These are phyloP conservation scores for Rhodotorula toruloides DNA, from an alignment of 768 basidiomycete species.

Conservation along the genomic window DNA sequence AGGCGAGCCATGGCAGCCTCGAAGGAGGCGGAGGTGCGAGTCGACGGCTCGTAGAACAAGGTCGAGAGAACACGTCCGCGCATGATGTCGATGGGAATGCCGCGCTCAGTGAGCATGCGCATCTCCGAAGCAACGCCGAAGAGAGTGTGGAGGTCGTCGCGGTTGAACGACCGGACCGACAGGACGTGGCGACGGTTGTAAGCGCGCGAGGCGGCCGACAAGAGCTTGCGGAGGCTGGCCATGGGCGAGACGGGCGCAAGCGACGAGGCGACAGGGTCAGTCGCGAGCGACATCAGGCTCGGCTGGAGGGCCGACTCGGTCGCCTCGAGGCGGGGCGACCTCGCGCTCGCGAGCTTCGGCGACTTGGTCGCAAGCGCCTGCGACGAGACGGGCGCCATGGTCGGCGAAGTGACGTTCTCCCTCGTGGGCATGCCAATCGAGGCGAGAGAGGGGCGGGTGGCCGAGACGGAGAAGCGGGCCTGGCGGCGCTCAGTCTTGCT, in stretches of 20 bases:
- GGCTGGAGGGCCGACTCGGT: slow-evolving; percentile 34
- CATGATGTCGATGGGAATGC: slow-evolving; percentile 77
- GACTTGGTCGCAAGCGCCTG: slow-evolving; percentile 45
- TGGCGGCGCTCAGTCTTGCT: slow-evolving; percentile 41
- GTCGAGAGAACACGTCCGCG: slow-evolving; percentile 86
- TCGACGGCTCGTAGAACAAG: slow-evolving; percentile 94
- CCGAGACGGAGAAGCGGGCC: slow-evolving; percentile 46
- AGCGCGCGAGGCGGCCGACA: slow-evolving; percentile 55
- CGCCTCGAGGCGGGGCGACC: slow-evolving; percentile 38
- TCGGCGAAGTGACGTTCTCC: slow-evolving; percentile 15
- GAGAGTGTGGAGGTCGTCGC: slow-evolving; percentile 82
- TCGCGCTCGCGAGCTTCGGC: slow-evolving; percentile 20
- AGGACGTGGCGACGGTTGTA: slow-evolving; percentile 92
- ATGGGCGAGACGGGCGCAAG: slow-evolving; percentile 9
- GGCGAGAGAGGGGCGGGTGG: slow-evolving; percentile 37
- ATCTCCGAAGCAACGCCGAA: slow-evolving; percentile 95
- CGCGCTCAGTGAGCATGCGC: slow-evolving; percentile 90
- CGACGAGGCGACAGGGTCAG: background rate
- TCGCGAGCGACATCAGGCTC: slow-evolving; percentile 38
- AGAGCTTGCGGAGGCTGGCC: slow-evolving; percentile 23
- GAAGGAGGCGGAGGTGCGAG: slow-evolving; percentile 89
- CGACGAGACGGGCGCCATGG: slow-evolving; percentile 42
- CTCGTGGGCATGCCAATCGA: slow-evolving; percentile 37
- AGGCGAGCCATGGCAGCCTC: slow-evolving; percentile 98
- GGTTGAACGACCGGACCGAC: slow-evolving; percentile 85